Evolutionary conservation across 768 basidiomycete species (phyloP).

Genomic region (Flagelloscypha sp.): DNA sequence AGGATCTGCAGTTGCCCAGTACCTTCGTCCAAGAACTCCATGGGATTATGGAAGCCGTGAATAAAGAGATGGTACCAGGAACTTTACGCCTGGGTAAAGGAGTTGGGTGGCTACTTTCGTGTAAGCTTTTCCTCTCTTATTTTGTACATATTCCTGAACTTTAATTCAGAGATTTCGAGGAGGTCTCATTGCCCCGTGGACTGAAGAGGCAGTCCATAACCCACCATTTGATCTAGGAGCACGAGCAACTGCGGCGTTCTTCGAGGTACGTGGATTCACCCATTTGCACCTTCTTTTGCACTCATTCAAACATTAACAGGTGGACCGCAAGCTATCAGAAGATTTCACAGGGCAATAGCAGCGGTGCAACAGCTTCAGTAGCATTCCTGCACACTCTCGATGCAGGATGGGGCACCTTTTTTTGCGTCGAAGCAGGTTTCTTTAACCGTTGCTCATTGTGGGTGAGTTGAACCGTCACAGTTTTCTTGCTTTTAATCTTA

Average conservation of each 20-base stretch:
- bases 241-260: slow-evolving; percentile 79
- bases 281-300: not conserved
- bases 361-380: slow-evolving; percentile 88
- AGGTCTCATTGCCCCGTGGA: slow-evolving; percentile 69
- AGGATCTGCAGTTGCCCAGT: slow-evolving; percentile 83
- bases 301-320: slow-evolving; percentile 31
- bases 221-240: slow-evolving; percentile 68
- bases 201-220: slow-evolving; percentile 25
- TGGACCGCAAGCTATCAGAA: slow-evolving; percentile 64
- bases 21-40: slow-evolving; percentile 80
- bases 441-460: slow-evolving; percentile 88
- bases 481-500: slow-evolving; percentile 4
- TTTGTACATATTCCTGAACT: too few relatives aligned
- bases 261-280: slow-evolving; percentile 50
- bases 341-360: slow-evolving; percentile 62
- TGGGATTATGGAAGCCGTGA: slow-evolving; percentile 70
- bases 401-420: slow-evolving; percentile 67
- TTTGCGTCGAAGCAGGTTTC: slow-evolving; percentile 69
- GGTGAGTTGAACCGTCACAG: slow-evolving; percentile 38
- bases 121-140: too few relatives aligned
- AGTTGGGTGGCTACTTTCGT: slow-evolving; percentile 86
- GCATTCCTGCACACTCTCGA: slow-evolving; percentile 90
- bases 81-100: slow-evolving; percentile 66
- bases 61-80: slow-evolving; percentile 68
- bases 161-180: slow-evolving; percentile 82